Percentiles rank a stretch among this genome's conserved stretches.
Evolutionary conservation across 306 rosid species (phyloP).

Genomic region (Cicer yamashitae): DNA sequence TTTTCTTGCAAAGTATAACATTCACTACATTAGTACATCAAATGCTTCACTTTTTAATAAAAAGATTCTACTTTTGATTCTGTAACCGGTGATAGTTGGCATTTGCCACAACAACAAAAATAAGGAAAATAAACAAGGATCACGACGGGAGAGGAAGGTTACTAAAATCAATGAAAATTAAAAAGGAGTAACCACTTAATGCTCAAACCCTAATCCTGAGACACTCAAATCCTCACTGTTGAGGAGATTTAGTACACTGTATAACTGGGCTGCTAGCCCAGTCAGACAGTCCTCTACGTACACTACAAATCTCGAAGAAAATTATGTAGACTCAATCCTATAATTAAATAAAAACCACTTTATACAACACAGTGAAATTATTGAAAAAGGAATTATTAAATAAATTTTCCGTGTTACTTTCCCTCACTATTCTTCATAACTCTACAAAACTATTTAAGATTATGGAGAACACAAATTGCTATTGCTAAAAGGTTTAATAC

Average conservation of each 20-base stretch:
- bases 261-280: background rate
- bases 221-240: background rate
- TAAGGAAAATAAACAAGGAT: background rate
- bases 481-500: background rate
- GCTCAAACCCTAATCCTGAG: background rate
- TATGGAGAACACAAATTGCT: background rate
- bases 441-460: too few species aligned
- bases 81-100: background rate
- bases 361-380: constrained; percentile 8
- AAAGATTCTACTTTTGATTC: background rate
- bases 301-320: too few species aligned
- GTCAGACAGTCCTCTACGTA: background rate
- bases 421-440: constrained; percentile 4
- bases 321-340: background rate
- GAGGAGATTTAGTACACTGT: background rate
- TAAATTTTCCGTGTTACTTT: constrained; percentile 10
- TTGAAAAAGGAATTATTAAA: background rate
- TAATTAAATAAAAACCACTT: background rate
- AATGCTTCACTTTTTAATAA: background rate
- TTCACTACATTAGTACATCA: background rate
- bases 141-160: background rate
- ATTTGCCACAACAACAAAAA: background rate
- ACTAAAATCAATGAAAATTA: constrained; percentile 21
- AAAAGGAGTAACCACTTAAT: background rate
- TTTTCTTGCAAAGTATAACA: background rate